Percentiles rank a stretch among this genome's conserved stretches.
Conservation (phyloP, 176 grass and related monocot species). For the Aegilops speltoides region DNA sequence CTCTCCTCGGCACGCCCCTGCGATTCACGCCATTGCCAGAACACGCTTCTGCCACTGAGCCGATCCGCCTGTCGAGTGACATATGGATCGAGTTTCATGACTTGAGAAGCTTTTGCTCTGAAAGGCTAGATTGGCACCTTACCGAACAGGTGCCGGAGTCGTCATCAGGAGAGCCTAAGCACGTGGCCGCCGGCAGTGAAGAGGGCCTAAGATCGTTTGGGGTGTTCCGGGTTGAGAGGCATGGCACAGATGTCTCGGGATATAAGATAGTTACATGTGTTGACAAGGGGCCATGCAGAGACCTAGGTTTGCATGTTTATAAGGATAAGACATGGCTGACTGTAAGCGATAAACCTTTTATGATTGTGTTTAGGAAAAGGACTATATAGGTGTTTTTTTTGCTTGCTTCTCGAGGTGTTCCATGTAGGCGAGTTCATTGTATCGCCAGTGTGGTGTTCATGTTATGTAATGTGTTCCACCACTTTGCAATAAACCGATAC, state of each 20-base stretch:
- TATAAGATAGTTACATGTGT: background rate
- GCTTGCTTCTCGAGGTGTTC: background rate
- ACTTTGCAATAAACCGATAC: background rate
- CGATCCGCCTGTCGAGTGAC: background rate
- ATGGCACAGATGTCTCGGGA: background rate
- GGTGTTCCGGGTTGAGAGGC: background rate
- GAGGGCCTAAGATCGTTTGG: background rate
- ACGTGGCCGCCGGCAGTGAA: background rate
- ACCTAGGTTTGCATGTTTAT: background rate
- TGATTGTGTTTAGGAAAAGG: background rate
- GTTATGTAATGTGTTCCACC: background rate
- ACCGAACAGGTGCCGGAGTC: background rate
- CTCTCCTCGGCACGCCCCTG: background rate
- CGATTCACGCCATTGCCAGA: background rate
- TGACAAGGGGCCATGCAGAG: background rate
- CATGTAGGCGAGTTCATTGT: background rate
- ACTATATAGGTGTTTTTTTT: background rate
- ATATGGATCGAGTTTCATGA: background rate
- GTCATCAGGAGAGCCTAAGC: background rate
- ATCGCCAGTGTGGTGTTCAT: background rate
- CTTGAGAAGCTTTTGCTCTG: background rate
- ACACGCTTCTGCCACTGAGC: background rate
- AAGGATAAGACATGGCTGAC: background rate
- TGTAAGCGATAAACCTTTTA: background rate
- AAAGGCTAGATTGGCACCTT: background rate